Evolutionary conservation across 2,329 filamentous ascomycete genomes (phyloP).

Genomic region (Emergomyces africanus): DNA sequence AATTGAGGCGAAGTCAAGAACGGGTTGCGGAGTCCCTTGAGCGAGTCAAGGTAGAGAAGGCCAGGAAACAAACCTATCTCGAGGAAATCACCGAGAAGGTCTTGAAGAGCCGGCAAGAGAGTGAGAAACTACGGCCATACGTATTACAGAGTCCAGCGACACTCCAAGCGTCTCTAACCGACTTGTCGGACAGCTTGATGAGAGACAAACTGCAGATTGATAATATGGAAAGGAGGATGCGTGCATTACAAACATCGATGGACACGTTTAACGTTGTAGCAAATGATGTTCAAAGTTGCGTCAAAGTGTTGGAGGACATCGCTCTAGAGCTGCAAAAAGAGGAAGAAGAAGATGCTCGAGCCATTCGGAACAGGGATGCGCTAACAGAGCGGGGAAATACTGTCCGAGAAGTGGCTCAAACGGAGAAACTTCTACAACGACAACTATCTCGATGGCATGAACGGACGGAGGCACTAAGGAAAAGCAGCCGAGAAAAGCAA

Average conservation of each 20-base stretch:
- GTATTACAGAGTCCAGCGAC: slow-evolving; percentile 76
- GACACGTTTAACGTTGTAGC: slow-evolving; percentile 80
- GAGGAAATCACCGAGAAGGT: slow-evolving; percentile 39
- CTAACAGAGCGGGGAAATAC: slow-evolving; percentile 80
- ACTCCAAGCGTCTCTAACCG: slow-evolving; percentile 67
- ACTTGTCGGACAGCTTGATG: slow-evolving; percentile 65
- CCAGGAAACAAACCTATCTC: slow-evolving; percentile 51
- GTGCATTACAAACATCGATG: slow-evolving; percentile 79
- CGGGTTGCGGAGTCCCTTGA: slow-evolving; percentile 72
- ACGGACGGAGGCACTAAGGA: slow-evolving; percentile 69
- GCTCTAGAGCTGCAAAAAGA: slow-evolving; percentile 74
- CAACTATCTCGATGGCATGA: slow-evolving; percentile 79
- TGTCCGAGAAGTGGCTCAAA: slow-evolving; percentile 80
- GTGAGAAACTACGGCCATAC: slow-evolving; percentile 80
- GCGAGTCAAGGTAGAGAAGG: slow-evolving; percentile 68
- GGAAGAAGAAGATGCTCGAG: slow-evolving; percentile 75
- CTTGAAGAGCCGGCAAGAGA: slow-evolving; percentile 66
- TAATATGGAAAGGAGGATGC: slow-evolving; percentile 69
- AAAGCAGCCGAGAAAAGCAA: slow-evolving; percentile 69
- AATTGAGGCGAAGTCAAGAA: slow-evolving; percentile 71
- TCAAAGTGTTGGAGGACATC: slow-evolving; percentile 81
- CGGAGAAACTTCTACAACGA: slow-evolving; percentile 68
- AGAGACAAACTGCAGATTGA: slow-evolving; percentile 78
- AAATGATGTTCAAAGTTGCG: slow-evolving; percentile 74
- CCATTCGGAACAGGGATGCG: slow-evolving; percentile 70